Conservation (phyloP, 345 rosid species). For the Salix udensis region DNA sequence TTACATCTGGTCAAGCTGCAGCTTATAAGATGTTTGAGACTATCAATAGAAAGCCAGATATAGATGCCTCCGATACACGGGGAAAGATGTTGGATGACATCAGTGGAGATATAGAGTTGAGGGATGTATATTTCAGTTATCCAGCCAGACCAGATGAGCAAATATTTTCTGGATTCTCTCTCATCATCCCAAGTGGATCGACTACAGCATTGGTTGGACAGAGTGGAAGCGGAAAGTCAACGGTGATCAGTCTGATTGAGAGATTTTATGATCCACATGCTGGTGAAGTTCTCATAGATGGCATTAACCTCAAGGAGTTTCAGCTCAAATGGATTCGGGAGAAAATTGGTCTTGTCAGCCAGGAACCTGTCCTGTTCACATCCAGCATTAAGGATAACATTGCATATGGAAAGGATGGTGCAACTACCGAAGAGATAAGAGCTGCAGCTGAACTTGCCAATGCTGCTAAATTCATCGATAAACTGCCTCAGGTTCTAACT, state of each 20-base stretch:
- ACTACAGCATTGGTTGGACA: slow-evolving; percentile 52
- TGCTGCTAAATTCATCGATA: slow-evolving; percentile 28
- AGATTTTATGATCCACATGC: slow-evolving; percentile 46
- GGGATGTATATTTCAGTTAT: slow-evolving; percentile 39
- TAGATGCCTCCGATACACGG: slow-evolving; percentile 38
- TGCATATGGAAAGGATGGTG: slow-evolving; percentile 34
- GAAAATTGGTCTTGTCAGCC: slow-evolving; percentile 47
- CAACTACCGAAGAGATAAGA: slow-evolving; percentile 32
- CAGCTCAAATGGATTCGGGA: slow-evolving; percentile 50
- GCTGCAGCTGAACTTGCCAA: slow-evolving; percentile 37
- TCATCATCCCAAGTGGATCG: slow-evolving; percentile 30
- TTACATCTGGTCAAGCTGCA: slow-evolving; percentile 29
- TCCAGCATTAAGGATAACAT: slow-evolving; percentile 45
- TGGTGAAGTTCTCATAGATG: slow-evolving; percentile 50
- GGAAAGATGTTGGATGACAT: slow-evolving; percentile 39
- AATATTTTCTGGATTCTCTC: slow-evolving; percentile 43
- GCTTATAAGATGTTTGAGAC: slow-evolving; percentile 44
- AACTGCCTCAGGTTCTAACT: slow-evolving; percentile 20
- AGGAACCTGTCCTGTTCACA: slow-evolving; percentile 47
- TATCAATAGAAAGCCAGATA: slow-evolving; percentile 38
- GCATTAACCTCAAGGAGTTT: slow-evolving; percentile 30
- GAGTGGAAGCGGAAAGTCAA: slow-evolving; percentile 58
- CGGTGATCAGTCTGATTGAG: slow-evolving; percentile 36
- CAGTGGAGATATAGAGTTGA: slow-evolving; percentile 42
- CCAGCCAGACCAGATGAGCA: slow-evolving; percentile 48